Conservation (phyloP, 345 rosid species). For the Populus euphratica region DNA sequence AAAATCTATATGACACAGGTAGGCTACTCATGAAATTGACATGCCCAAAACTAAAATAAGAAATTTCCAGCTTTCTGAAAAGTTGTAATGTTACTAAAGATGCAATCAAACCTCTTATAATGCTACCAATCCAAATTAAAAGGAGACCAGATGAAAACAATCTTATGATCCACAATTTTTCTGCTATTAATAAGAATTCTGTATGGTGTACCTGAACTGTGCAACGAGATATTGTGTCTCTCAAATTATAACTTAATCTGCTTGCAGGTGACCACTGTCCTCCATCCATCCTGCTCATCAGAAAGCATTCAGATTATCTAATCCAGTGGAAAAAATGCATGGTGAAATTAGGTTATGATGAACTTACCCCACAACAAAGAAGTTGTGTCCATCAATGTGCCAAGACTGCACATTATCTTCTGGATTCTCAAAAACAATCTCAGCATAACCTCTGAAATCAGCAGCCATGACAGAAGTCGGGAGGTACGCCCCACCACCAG, state of each 20-base stretch:
- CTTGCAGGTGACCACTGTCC: slow-evolving; percentile 34
- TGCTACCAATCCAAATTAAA: not conserved
- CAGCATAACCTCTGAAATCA: slow-evolving; percentile 26
- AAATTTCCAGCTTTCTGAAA: not conserved
- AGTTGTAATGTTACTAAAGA: not conserved
- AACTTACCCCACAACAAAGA: slow-evolving; percentile 33
- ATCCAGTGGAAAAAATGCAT: not conserved
- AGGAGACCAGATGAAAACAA: not conserved
- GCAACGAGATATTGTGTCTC: slow-evolving; percentile 31
- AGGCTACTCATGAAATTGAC: not conserved
- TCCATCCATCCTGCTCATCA: slow-evolving; percentile 31
- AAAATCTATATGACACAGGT: not conserved
- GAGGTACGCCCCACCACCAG: slow-evolving; percentile 21
- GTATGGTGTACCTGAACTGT: slow-evolving; percentile 27
- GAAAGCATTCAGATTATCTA: not conserved
- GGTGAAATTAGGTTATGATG: not conserved
- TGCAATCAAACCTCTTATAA: not conserved
- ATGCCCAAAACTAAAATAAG: not conserved
- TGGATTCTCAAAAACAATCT: slow-evolving; percentile 31
- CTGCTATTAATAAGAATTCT: not conserved
- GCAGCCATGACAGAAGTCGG: slow-evolving; percentile 34
- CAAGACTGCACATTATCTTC: slow-evolving; percentile 28
- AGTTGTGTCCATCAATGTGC: slow-evolving; percentile 27
- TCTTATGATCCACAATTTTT: not conserved
- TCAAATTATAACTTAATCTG: slow-evolving; percentile 22